Percentiles rank a stretch among this genome's conserved stretches.
These are phyloP conservation scores for Lactifluus hygrophoroides DNA, from an alignment of 768 basidiomycete genomes.

Conservation along the genomic window DNA sequence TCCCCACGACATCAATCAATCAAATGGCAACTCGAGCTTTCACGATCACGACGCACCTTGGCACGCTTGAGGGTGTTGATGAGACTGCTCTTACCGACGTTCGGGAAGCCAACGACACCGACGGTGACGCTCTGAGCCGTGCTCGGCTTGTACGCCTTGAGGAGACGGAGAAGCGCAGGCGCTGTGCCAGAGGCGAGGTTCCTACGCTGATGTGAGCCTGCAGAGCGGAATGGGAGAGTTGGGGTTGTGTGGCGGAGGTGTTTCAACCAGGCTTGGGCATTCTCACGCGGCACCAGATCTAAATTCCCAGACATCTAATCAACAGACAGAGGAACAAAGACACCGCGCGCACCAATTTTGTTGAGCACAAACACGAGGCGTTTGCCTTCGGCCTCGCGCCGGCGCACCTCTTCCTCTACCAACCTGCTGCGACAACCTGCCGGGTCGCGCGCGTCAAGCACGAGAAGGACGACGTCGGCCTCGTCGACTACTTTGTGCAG, in stretches of 20 bases:
- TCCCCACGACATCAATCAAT: background rate
- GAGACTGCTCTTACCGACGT: conserved; percentile 92
- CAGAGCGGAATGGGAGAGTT: conserved; percentile 84
- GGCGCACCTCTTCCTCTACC: conserved; percentile 88
- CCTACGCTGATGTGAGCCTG: conserved; percentile 65
- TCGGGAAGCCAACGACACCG: conserved; percentile 93
- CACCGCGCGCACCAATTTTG: conserved; percentile 69
- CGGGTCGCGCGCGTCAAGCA: conserved; percentile 91
- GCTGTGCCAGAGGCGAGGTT: conserved; percentile 75
- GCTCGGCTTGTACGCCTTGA: conserved; percentile 76
- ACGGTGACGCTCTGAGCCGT: conserved; percentile 64
- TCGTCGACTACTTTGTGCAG: conserved; percentile 91
- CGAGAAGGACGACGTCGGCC: conserved; percentile 83
- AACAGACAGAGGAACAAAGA: background rate
- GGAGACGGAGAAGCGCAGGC: conserved; percentile 66
- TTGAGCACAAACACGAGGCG: conserved; percentile 91
- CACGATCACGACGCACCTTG: conserved; percentile 40
- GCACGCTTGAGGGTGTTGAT: conserved; percentile 88
- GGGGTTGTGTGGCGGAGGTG: conserved; percentile 90
- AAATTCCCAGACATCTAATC: background rate
- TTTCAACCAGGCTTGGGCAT: conserved; percentile 84
- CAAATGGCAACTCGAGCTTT: background rate
- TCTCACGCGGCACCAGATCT: conserved; percentile 87
- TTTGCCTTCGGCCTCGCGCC: conserved; percentile 83
- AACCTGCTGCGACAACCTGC: conserved; percentile 86